Conservation (phyloP, 139 green algal genomes). For the Picochlorum sp. region DNA sequence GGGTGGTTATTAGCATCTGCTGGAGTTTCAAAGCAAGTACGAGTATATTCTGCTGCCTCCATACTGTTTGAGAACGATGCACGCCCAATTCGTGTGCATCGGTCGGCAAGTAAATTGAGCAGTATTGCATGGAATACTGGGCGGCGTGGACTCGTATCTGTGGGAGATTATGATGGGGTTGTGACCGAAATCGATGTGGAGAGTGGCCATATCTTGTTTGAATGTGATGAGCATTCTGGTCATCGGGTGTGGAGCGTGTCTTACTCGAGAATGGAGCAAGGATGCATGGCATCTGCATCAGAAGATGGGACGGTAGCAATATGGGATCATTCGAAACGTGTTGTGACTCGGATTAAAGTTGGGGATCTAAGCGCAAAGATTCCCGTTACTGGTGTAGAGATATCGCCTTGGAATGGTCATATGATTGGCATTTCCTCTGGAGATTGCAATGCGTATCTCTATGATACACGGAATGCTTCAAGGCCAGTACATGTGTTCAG, state of each 20-base stretch:
- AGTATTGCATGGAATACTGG: slow-evolving; percentile 65
- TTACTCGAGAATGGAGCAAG: slow-evolving; percentile 37
- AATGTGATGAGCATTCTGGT: slow-evolving; percentile 50
- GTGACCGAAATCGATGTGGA: slow-evolving; percentile 54
- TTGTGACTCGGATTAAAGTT: slow-evolving; percentile 11
- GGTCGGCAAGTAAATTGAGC: slow-evolving; percentile 64
- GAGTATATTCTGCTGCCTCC: slow-evolving; percentile 28
- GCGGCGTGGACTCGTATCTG: slow-evolving; percentile 46
- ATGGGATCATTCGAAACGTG: slow-evolving; percentile 50
- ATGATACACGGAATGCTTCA: slow-evolving; percentile 47
- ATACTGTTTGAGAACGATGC: neutral
- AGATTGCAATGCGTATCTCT: slow-evolving; percentile 65
- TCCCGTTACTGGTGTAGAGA: slow-evolving; percentile 66
- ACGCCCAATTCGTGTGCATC: slow-evolving; percentile 13
- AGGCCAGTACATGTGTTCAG: slow-evolving; percentile 36
- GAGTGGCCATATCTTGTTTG: slow-evolving; percentile 49
- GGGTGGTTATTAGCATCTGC: slow-evolving; percentile 47
- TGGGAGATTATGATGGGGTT: slow-evolving; percentile 70
- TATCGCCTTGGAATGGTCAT: slow-evolving; percentile 49
- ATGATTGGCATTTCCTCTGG: slow-evolving; percentile 64
- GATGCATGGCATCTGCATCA: slow-evolving; percentile 49
- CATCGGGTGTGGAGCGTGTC: slow-evolving; percentile 76
- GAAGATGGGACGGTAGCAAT: slow-evolving; percentile 80
- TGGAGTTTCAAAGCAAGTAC: slow-evolving; percentile 53
- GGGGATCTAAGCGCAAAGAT: neutral